Conservation (phyloP, 805 yeast species). For the Cyberlindnera misumaiensis region DNA sequence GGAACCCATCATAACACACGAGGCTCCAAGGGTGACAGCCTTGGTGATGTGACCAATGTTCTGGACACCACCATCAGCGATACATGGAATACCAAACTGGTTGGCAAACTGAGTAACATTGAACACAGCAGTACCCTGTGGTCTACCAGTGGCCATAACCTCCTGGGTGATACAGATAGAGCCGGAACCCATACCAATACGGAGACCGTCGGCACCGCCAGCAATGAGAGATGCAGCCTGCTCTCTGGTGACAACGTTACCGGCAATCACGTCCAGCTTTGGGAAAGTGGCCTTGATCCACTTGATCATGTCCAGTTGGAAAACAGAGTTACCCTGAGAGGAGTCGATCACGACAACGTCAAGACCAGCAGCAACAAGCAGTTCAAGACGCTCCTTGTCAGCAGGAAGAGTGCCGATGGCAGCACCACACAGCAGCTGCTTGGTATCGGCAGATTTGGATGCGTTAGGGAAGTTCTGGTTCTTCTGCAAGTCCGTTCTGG, state of each 20-base stretch:
- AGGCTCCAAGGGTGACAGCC: constrained; percentile 95
- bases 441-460: constrained; percentile 85
- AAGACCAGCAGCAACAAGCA: constrained; percentile 91
- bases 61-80: constrained; percentile 99
- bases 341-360: constrained; percentile 96
- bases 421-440: constrained; percentile 97
- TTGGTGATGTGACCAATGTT: constrained; percentile 98
- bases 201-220: constrained; percentile 96
- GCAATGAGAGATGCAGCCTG: constrained; percentile 93
- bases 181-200: constrained; percentile 99
- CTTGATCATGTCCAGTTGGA: constrained; percentile 89
- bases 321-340: constrained; percentile 94
- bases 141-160: constrained; percentile 99
- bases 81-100: constrained; percentile 95
- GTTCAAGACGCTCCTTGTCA: constrained; percentile 76
- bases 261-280: constrained; percentile 84
- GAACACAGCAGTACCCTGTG: constrained; percentile 98
- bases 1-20: constrained; percentile 99
- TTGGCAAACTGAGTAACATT: constrained; percentile 90
- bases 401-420: constrained; percentile 92
- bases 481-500: constrained; percentile 96
- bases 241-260: constrained; percentile 98
- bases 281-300: constrained; percentile 82
- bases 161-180: constrained; percentile 99
- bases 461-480: constrained; percentile 91